A percentile compares a stretch with the other conserved stretches of the same genome.
phyloP scores from a whole-genome alignment of 306 rosid genomes.

The Pyrus pyrifolia region DNA sequence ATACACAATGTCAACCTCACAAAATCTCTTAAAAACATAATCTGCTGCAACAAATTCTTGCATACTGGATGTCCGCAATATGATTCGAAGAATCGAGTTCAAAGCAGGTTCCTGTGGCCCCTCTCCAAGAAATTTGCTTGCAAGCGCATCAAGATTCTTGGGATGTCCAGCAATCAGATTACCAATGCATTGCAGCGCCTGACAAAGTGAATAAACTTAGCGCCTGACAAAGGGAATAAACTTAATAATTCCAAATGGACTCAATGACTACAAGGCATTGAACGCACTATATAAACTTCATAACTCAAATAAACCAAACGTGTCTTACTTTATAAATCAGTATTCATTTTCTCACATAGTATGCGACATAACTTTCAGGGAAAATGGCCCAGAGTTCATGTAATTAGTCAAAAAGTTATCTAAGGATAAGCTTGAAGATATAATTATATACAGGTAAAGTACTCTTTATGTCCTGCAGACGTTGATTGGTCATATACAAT shows the following conservation, averaged over 20 bases:
- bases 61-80: constrained; percentile 74
- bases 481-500: not conserved
- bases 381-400: not conserved
- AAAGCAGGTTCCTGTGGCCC: constrained; percentile 82
- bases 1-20: constrained; percentile 62
- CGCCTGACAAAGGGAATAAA: constrained; percentile 42
- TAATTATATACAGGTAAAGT: not conserved
- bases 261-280: not conserved
- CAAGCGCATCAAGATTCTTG: constrained; percentile 64
- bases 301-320: not conserved
- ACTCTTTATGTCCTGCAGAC: not conserved
- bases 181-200: constrained; percentile 82
- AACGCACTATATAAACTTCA: not conserved
- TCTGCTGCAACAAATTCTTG: constrained; percentile 89
- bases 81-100: constrained; percentile 74
- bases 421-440: not conserved
- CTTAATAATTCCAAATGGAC: not conserved
- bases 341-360: not conserved
- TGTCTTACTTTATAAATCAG: not conserved
- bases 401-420: not conserved
- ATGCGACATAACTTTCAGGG: not conserved
- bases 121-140: constrained; percentile 82
- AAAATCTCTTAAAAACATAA: constrained; percentile 74
- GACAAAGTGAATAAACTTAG: constrained; percentile 16
- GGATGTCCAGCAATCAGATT: constrained; percentile 75